Conservation (phyloP, 116 monocot species). For the Dioscorea cayenensis region DNA sequence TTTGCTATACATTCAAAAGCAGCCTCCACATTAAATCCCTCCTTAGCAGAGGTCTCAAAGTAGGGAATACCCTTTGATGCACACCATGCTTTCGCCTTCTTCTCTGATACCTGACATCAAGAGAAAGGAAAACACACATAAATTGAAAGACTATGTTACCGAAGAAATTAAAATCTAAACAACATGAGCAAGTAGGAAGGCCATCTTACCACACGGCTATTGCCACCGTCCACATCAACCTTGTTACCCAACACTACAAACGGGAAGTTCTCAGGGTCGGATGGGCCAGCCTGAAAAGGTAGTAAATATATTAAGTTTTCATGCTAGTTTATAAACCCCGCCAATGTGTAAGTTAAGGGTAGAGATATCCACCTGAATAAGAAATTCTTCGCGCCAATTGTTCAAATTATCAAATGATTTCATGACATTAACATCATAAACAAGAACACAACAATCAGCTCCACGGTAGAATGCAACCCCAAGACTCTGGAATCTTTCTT, state of each 20-base stretch:
- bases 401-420: constrained; percentile 96
- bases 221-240: constrained; percentile 89
- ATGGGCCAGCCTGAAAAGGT: constrained; percentile 63
- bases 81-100: constrained; percentile 92
- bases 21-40: constrained; percentile 87
- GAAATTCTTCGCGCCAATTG: constrained; percentile 96
- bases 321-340: neutral
- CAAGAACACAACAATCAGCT: constrained; percentile 96
- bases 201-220: constrained; percentile 71
- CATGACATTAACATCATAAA: constrained; percentile 90
- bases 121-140: neutral
- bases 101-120: constrained; percentile 73
- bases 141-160: no score
- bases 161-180: neutral
- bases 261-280: constrained; percentile 91
- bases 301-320: neutral
- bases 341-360: neutral
- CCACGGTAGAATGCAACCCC: constrained; percentile 97
- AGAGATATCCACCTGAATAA: constrained; percentile 74
- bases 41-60: constrained; percentile 94
- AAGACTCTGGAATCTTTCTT: constrained; percentile 98
- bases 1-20: constrained; percentile 89
- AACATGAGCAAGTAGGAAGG: neutral
- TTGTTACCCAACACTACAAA: constrained; percentile 96
- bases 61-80: constrained; percentile 94